Evolutionary conservation across 352 stramenopile species (phyloP), one percentile per base, ranked within the genome.

Genomic region (Saprolegnia diclina): DNA sequence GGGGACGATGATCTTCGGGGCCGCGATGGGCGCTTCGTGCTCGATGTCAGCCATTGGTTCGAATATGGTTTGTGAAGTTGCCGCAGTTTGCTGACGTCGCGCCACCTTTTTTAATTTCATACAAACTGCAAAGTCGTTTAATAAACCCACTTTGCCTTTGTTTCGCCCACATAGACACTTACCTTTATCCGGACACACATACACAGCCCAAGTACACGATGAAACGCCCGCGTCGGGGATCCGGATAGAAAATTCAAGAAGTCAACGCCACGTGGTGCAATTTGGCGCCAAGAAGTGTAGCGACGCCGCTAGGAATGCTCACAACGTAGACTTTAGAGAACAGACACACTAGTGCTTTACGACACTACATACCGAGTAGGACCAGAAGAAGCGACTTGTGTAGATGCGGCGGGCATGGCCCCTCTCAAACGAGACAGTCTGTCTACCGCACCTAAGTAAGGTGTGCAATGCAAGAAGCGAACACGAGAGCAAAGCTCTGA

Each of bases 1-100:
- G 56, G 82, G 79, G 63, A 62, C 62, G 42, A 52, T 40, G 10
- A 53, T 42, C 50, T 69, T 69, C n/a, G 63, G 22, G 9, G 53
- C 63, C 11, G 62, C 45, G 18, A 40, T 24, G 10, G 29, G 35
- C 18, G 26, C 37, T 40, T 52, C 56, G 21, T 37, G 16, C 26
- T 61, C 37, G 50, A 38, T 69, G 63, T 69, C 63, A 69, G 63
- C 63, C 63, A 69, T 69, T 69, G 63, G 38, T 53, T 69, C 35
- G 24, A 42, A 35, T 26, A 59, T 48, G 42, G 11, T 48, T 48
- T 48, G 42, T 48, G 42, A 24, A 24, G 35, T 24, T 59, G 11
- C 52, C 52, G 11, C n/a, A 21, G 24, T 59, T 26, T 26, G 52
- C 24, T 48, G 42, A 48, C 42, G 42, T n/a, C 42, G 42, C 48